phyloP scores from a whole-genome alignment of 2,329 filamentous ascomycete species.

The Ploettnerulaceae sp. region DNA sequence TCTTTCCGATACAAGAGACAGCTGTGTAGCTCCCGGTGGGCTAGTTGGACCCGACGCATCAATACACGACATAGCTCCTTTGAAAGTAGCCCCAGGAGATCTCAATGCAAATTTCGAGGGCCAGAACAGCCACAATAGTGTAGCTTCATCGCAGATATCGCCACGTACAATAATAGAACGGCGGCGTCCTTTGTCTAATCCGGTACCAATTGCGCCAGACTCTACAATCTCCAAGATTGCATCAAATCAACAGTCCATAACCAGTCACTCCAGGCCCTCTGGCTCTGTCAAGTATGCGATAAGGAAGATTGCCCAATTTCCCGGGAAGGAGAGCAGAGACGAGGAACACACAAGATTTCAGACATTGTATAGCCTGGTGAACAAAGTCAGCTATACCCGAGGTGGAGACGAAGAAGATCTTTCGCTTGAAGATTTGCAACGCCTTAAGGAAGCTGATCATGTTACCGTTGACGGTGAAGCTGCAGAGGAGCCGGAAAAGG shows the following conservation, averaged over 20 bases:
- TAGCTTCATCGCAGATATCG: background rate
- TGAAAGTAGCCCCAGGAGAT: background rate
- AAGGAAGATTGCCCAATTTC: background rate
- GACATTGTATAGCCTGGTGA: background rate
- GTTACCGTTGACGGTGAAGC: constrained; percentile 2
- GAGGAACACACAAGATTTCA: background rate
- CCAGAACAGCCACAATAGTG: background rate
- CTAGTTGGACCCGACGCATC: too few species aligned
- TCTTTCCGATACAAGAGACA: too few species aligned
- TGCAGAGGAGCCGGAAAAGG: background rate
- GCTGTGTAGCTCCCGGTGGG: too few species aligned
- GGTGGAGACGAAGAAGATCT: constrained; percentile 5
- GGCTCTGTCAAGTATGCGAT: background rate
- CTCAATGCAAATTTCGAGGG: background rate
- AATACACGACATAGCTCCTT: background rate
- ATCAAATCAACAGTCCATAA: background rate
- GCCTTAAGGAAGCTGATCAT: background rate
- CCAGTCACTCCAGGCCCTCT: background rate
- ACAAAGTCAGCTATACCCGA: constrained; percentile 1
- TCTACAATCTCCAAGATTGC: background rate
- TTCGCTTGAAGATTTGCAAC: background rate
- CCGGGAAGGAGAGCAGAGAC: background rate
- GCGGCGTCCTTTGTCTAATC: background rate
- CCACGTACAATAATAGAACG: too few species aligned
- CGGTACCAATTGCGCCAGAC: background rate